Evolutionary conservation across 2,329 filamentous ascomycete species (phyloP).

Genomic region (Parascedosporium putredinis): DNA sequence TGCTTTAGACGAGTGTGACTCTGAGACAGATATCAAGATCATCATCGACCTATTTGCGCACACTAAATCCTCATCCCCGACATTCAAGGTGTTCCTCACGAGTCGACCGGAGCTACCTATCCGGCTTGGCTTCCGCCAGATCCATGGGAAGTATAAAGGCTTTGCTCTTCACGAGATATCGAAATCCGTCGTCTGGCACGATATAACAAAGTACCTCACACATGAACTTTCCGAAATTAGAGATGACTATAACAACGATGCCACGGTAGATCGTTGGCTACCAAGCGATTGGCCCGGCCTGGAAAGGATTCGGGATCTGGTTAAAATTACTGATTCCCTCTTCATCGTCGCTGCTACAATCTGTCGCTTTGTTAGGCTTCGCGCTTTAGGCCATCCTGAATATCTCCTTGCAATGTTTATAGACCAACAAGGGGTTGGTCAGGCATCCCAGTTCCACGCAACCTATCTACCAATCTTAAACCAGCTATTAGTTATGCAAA

Average conservation of each 20-base stretch:
- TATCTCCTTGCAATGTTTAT: slow-evolving; percentile 10
- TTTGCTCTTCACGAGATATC: slow-evolving; percentile 24
- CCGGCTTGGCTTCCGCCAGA: slow-evolving; percentile 21
- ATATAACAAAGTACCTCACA: slow-evolving; percentile 16
- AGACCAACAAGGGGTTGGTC: not conserved
- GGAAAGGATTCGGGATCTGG: slow-evolving; percentile 10
- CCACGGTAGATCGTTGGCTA: not conserved
- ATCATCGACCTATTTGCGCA: not conserved
- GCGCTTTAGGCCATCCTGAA: slow-evolving; percentile 9
- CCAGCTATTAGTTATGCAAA: not conserved
- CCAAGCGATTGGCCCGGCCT: slow-evolving; percentile 8
- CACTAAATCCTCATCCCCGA: slow-evolving; percentile 7
- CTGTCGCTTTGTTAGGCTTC: slow-evolving; percentile 15
- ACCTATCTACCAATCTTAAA: slow-evolving; percentile 10
- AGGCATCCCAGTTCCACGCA: not conserved
- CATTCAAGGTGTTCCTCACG: slow-evolving; percentile 25
- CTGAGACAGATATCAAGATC: slow-evolving; percentile 15
- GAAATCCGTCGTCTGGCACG: slow-evolving; percentile 18
- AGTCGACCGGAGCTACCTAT: slow-evolving; percentile 27
- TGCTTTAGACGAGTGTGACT: slow-evolving; percentile 18
- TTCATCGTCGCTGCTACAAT: slow-evolving; percentile 22
- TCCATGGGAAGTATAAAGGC: slow-evolving; percentile 20
- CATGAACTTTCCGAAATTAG: not conserved
- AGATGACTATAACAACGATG: not conserved
- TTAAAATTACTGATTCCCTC: slow-evolving; percentile 18